Base-by-base conservation (phyloP, 345 rosid species). In the Acer campestre region DNA sequence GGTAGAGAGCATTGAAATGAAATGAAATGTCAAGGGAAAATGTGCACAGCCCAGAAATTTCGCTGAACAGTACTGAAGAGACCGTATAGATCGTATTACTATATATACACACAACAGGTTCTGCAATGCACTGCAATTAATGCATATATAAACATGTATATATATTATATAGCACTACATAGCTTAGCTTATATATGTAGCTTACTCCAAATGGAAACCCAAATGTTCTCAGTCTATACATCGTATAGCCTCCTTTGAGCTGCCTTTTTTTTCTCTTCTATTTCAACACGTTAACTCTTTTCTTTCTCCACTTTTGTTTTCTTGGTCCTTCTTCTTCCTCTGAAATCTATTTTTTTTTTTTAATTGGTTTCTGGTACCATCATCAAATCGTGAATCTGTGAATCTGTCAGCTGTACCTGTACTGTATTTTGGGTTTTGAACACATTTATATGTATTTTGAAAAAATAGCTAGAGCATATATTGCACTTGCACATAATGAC, bases 1-100 rank as follows among this genome's bases (percentile, higher is more conserved):
- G n/a, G 27, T 59, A 20, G 9, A 18, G 7, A 62, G 74, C 10
- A 20, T 76, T 74, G 83, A 79, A 61, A 77, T 49, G 81, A 81
- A 70, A 6, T 51, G 81, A 81, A 70, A 6, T 51, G 35, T 79
- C 81, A 74, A 76, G 77, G 25, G 40, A 46, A 70, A 13, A 58
- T 58, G 40, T 58, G 25, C 23, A 71, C 48, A 78, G 78, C 88
- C 82, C 86, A 76, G 68, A 81, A 80, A 82, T 82, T 68, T 48
- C 67, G 85, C 86, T 29, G 84, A 78, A 22, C 61, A 25, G 27
- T 25, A 53, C 51, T 51, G 59, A 20, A 17, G 55, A n/a, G 48
- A 73, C 8, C 46, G 46, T 8, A 42, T 42, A 42, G 23, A 27
- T 25, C 42, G 18, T 17, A 22, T 49, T 31, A 12, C 53, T 62